These are phyloP conservation scores for Stagonosporopsis chrysanthemi DNA, from an alignment of 2,329 filamentous ascomycete species.

Conservation along the genomic window DNA sequence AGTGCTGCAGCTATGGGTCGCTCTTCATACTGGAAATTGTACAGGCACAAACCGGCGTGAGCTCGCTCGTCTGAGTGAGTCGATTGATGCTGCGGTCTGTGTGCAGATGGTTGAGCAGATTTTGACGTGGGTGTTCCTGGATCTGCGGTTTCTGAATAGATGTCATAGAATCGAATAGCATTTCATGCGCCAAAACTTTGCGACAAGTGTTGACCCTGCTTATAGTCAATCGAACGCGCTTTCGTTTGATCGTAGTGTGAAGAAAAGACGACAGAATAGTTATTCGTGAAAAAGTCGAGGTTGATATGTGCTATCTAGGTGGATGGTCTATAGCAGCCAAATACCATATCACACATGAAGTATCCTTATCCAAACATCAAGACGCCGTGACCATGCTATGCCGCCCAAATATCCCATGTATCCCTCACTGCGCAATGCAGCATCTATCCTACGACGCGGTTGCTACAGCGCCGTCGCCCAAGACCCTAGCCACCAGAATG, in stretches of 20 bases:
- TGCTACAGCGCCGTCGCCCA: conserved; percentile 60
- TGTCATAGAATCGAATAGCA: not conserved
- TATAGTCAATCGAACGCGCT: no score
- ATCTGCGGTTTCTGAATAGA: not conserved
- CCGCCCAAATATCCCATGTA: not conserved
- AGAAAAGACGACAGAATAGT: no score
- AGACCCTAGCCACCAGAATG: conserved; percentile 78
- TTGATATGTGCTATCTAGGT: not conserved
- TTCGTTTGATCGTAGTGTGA: no score
- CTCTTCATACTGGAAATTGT: not conserved
- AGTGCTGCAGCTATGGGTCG: no score
- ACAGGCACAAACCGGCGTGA: not conserved
- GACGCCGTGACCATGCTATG: conserved; percentile 16
- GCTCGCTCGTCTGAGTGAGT: no score
- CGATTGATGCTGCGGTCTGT: no score
- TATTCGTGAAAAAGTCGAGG: not conserved
- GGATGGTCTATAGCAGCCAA: not conserved
- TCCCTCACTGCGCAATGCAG: not conserved
- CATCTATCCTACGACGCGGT: not conserved
- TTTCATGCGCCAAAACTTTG: not conserved
- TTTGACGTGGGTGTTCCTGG: not conserved
- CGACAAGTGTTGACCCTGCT: not conserved
- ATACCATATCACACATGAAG: not conserved
- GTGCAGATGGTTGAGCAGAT: not conserved
- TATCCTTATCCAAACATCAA: not conserved